Evolutionary conservation across 495 filamentous ascomycete genomes (phyloP), one percentile per base, ranked within the genome.

Genomic region (Podospora tetraspora): DNA sequence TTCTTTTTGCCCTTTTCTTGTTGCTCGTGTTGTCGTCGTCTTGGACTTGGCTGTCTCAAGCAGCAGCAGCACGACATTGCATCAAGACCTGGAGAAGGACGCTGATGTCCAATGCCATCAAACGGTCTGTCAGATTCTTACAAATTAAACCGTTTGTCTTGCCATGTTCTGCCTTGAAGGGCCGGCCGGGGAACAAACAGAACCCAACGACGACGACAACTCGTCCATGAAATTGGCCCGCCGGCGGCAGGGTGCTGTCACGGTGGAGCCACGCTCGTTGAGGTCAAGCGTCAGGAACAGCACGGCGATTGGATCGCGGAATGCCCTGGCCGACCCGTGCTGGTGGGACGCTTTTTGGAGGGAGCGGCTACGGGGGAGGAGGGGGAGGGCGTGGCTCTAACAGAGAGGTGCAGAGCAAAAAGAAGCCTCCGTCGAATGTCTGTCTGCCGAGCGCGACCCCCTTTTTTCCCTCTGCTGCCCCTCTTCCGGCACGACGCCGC

Each of bases 221-320:
- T 19, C 23, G 19, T 43, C 63, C 68, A 69, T 57, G 57, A 60
- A 65, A 70, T 63, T 67, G 66, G 62, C 71, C 69, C 59, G 34
- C 34, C 34, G 34, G 34, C 12, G 34, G 34, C 34, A 12, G 34
- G 72, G 67, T 25, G 68, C 32, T 63, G 19, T 19, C 56, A 13
- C 5, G 34, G 64, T 69, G 68, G 69, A 69, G 69, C 12, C 32
- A 24, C 6, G 24, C 63, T 23, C 30, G 43, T 69, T 71, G 24
- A 13, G 72, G 79, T 68, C 71, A 78, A 82, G 79, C 77, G 77
- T 75, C 81, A 83, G 81, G 81, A 75, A 83, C 80, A 75, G 71
- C 56, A 57, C 60, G 71, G 63, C 77, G 64, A 83, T 83, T 83
- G 81, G 81, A 37, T 77, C 79, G 79, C 79, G 79, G 79, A 79